Evolutionary conservation across 1,139 yeast genomes (phyloP).

Genomic region (Debaryomyces fabryi): DNA sequence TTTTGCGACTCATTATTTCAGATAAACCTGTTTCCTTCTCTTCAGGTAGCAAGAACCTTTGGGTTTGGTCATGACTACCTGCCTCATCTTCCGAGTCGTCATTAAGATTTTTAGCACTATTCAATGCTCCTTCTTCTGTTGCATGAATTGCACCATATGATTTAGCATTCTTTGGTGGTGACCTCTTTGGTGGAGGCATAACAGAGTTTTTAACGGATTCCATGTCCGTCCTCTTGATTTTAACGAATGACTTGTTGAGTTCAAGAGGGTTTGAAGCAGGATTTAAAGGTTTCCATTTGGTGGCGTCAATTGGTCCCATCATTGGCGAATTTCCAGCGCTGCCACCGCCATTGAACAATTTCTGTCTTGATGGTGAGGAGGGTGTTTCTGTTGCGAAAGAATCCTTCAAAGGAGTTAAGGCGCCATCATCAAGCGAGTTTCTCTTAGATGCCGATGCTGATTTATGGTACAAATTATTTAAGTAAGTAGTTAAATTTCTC

Average conservation of each 20-base stretch:
- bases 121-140: conserved; percentile 55
- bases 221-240: conserved; percentile 58
- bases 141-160: conserved; percentile 47
- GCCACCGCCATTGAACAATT: neutral
- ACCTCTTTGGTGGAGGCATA: conserved; percentile 16
- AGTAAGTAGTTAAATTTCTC: conserved; percentile 67
- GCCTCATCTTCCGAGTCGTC: neutral
- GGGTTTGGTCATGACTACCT: conserved; percentile 6
- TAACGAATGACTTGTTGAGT: conserved; percentile 69
- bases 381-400: conserved; percentile 2
- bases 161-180: neutral
- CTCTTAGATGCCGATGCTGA: conserved; percentile 40
- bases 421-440: conserved; percentile 35
- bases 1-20: conserved; percentile 19
- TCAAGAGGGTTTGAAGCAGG: conserved; percentile 81
- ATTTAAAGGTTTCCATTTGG: conserved; percentile 60
- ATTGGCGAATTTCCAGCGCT: conserved; percentile 17
- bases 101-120: conserved; percentile 28
- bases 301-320: conserved; percentile 15
- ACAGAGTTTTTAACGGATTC: conserved; percentile 29
- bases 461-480: conserved; percentile 58
- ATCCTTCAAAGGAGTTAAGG: conserved; percentile 12
- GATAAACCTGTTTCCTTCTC: conserved; percentile 36
- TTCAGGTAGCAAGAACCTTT: conserved; percentile 27
- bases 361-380: conserved; percentile 7